Conservation (phyloP, 495 filamentous ascomycete species). For the Penicillium samsonianum region DNA sequence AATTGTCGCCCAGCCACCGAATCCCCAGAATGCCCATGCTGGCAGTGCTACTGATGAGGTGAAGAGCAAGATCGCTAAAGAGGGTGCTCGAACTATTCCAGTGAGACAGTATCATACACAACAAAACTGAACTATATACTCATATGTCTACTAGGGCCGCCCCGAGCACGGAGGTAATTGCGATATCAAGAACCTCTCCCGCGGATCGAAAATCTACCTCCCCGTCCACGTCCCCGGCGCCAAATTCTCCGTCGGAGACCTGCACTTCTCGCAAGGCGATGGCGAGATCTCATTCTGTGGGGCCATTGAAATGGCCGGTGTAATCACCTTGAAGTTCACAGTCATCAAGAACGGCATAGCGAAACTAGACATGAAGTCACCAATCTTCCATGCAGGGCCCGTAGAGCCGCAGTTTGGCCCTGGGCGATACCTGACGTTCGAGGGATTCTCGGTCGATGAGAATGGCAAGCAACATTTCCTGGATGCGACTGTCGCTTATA, state of each 20-base stretch:
- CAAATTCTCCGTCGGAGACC: conserved; percentile 89
- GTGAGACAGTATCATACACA: conserved; percentile 37
- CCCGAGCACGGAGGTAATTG: conserved; percentile 66
- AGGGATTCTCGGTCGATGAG: conserved; percentile 93
- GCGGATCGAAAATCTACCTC: conserved; percentile 86
- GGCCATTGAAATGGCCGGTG: conserved; percentile 94
- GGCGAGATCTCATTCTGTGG: conserved; percentile 97
- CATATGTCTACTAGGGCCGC: conserved; percentile 35
- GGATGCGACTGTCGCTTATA: conserved; percentile 90
- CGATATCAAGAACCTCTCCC: conserved; percentile 88
- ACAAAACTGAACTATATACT: background rate
- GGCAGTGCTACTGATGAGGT: conserved; percentile 63
- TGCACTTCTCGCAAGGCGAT: conserved; percentile 89
- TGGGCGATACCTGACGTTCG: conserved; percentile 84
- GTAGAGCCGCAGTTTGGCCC: conserved; percentile 92
- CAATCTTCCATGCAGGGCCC: conserved; percentile 86
- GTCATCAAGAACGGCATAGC: conserved; percentile 83
- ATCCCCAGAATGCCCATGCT: conserved; percentile 69
- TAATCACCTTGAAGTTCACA: conserved; percentile 88
- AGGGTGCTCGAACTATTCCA: conserved; percentile 88
- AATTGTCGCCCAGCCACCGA: conserved; percentile 78
- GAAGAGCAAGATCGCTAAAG: conserved; percentile 73
- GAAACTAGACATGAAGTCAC: conserved; percentile 77
- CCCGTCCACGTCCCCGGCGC: conserved; percentile 85
- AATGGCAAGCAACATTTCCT: conserved; percentile 90